phyloP scores from a whole-genome alignment of 2,329 filamentous ascomycete species.

The Trichoderma asperellum region DNA sequence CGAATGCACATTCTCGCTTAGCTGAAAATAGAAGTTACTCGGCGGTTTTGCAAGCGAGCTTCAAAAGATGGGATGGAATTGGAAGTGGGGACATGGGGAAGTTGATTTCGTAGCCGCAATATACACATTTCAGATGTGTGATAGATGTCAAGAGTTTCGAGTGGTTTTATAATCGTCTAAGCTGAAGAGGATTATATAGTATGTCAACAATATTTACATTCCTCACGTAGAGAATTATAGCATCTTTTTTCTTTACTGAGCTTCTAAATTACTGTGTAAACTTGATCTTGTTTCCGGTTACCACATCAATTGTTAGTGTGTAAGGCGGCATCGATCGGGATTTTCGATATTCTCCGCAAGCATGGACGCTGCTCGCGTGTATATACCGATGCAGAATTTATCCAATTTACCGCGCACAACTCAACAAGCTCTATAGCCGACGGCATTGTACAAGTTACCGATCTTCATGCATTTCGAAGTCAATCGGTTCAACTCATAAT shows the following conservation, averaged over 20 bases:
- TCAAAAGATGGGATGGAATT: not conserved
- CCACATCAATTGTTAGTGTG: too few species aligned
- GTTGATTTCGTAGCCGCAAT: not conserved
- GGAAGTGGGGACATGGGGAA: not conserved
- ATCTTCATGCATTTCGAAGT: not conserved
- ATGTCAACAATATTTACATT: not conserved
- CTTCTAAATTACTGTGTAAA: not conserved
- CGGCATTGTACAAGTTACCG: not conserved
- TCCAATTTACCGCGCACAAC: not conserved
- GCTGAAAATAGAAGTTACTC: constrained; percentile 13
- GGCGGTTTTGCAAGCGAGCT: not conserved
- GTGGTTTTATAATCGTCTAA: not conserved
- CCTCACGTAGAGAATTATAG: not conserved
- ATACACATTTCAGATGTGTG: not conserved
- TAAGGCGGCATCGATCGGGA: not conserved
- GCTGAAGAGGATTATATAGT: not conserved
- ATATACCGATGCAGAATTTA: not conserved
- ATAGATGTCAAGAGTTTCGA: not conserved
- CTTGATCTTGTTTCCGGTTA: not conserved
- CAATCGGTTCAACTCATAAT: not conserved
- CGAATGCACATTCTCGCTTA: not conserved
- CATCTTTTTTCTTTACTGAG: too few species aligned
- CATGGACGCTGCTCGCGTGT: not conserved
- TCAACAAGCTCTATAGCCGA: not conserved
- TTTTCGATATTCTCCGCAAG: not conserved